Evolutionary conservation across 495 filamentous ascomycete species (phyloP), one percentile per base, ranked within the genome.

Genomic region (Hypoxylon fragiforme): DNA sequence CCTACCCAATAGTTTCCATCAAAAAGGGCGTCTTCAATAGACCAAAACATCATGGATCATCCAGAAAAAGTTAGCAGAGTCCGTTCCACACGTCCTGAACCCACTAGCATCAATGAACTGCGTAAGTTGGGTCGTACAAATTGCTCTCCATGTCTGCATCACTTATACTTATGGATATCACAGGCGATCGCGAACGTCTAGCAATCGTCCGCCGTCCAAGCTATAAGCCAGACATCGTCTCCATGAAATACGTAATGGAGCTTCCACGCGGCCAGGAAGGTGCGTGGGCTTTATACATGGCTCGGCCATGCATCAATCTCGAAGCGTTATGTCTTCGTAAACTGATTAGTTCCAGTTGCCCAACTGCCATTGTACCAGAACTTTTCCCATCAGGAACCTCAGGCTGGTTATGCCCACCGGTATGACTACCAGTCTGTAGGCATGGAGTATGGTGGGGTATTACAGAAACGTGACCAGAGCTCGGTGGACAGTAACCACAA

Each of bases 261-360:
- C 6, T 20, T 39, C 46, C 46, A 44, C 36, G 51, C 38, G 42
- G 54, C 32, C 51, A 39, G 20, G 44, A 28, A 11, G 36, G 13
- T 34, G 28, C 46, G 19, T 39, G 41, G 51, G 13, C 28, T 24
- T 44, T 37, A 42, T 48, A 51, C 56, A 56, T 32, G 57, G 38
- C 36, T 39, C 21, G 35, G 19, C 31, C 32, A 18, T 14, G 14
- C 20, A 34, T 7, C 12, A 19, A 20, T 20, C 5, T 43, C 7
- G n/a, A n/a, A 16, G 18, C 4, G 32, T 30, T 38, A 38, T 49
- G 8, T 34, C 30, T 43, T 22, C 36, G 8, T 14, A 44, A 52
- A 41, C 51, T 56, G 46, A 61, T 42, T 34, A 39, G 21, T 28
- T 38, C 11, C 32, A 61, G 57, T 51, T 44, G 51, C 39, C 31